Evolutionary conservation across 225 moss, liverwort and hornwort species (phyloP), one percentile per base, ranked within the genome.

Genomic region (Pseudoscleropodium purum): DNA sequence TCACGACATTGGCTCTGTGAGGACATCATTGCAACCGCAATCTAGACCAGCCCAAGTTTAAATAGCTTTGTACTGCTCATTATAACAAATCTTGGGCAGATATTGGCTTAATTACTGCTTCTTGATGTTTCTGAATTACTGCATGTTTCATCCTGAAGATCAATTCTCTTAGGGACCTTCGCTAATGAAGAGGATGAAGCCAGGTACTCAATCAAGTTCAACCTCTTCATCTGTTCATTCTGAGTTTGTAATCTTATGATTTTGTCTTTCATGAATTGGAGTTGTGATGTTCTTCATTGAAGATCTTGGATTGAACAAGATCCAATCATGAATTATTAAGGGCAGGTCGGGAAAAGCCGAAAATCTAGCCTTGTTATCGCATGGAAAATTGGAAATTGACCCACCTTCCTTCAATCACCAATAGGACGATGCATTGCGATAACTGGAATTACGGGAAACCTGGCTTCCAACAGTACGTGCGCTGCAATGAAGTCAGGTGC

Each of bases 171-270:
- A 81, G 92, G 92, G 26, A 47, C 56, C 14, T 93, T 79, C 52
- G 3, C 49, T 15, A 74, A 41, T 18, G 88, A 91, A 70, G 91
- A 89, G 6, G 92, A 92, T 45, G 93, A 91, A 29, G 91, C 91
- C 33, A 93, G 92, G 92, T 93, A 81, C 39, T 78, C 70, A 65
- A 49, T 14, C 29, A 62, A 14, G 43, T 43, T 62, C 81, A 1
- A 27, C n/a, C 16, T 56, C 17, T 26, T 15, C 10, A 57, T 16
- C 62, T 30, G 24, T 61, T 43, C 83, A 16, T 17, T 83, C 12
- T 83, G 49, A 67, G 37, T 18, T 51, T 83, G 36, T 37, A 34
- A 49, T 70, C 30, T 54, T 39, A 56, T 54, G 3, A 2, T 56
- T 13, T 39, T 15, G 23, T 67, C 27, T 12, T 26, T 26, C 67